Evolutionary conservation across 306 rosid genomes (phyloP), one percentile per base, ranked within the genome.

Genomic region (Echinosophora koreensis): DNA sequence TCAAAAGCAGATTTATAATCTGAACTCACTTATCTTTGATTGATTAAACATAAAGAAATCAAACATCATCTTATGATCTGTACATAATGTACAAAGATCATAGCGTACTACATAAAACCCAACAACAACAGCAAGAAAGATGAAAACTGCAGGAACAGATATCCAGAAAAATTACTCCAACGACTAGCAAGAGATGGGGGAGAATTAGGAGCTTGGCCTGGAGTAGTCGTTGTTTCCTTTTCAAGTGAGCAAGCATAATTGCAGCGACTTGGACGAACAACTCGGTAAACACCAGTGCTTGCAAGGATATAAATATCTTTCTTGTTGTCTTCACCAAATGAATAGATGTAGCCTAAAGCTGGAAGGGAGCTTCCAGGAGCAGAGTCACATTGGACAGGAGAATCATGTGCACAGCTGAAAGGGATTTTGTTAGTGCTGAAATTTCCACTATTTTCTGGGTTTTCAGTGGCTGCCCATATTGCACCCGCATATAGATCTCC

Each of bases 251-350:
- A 84, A 38, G 70, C 30, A 32, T 84, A 84, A 1, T 28, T 86
- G 70, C 98, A 94, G 35, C 97, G 97, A 37, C 97, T 89, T 1
- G 98, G 94, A 11, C 88, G 88, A 70, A 82, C 93, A 35, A 94
- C 83, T 55, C 98, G 80, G 83, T 90, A 91, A 66, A 94, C 96
- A 3, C 98, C 98, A 0, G 58, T 41, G 84, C 88, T 86, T 58
- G 98, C 50, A 56, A 91, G 96, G 62, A 91, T 1, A 57, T 82
- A 88, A 50, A 94, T 56, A 58, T 94, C 97, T 64, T 90, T 94
- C 0, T n/a, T 64, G 81, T 91, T 94, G 84, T 91, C 98, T 82
- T 94, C 94, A 8, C 91, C 97, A 51, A 86, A 91, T 14, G 98
- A 94, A 80, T 14, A 88, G 49, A 91, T 58, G 77, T 91, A 94